phyloP scores from a whole-genome alignment of 371 early-diverging fungal species.

The Rhizopus delemar region DNA sequence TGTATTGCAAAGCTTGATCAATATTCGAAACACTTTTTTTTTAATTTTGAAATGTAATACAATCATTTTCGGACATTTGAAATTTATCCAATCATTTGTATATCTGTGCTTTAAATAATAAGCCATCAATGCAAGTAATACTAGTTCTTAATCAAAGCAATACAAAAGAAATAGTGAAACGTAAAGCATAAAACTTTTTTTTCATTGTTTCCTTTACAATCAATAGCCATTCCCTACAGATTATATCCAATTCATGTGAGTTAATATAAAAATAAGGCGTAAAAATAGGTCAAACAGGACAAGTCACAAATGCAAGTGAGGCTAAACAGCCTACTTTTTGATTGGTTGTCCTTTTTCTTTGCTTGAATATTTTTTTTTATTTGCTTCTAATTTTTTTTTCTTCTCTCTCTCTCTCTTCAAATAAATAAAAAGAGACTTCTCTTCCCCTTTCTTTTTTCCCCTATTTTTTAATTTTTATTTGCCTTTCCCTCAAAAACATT shows the following conservation, averaged over 20 bases:
- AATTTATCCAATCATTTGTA: conserved; percentile 17
- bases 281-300: neutral
- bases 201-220: neutral
- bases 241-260: too few relatives aligned
- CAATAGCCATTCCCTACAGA: neutral
- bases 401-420: conserved; percentile 1
- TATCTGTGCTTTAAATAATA: conserved; percentile 24
- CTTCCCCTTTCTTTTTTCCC: neutral
- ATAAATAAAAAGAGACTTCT: too few relatives aligned
- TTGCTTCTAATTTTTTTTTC: conserved; percentile 9
- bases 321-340: conserved; percentile 3
- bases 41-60: too few relatives aligned
- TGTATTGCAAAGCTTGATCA: too few relatives aligned
- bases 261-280: too few relatives aligned
- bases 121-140: conserved; percentile 25
- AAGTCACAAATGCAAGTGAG: conserved; percentile 6
- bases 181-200: neutral
- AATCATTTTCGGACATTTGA: conserved; percentile 12
- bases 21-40: too few relatives aligned
- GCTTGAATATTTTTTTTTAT: conserved; percentile 15
- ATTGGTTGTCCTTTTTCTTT: conserved; percentile 28
- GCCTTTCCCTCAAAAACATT: neutral
- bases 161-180: neutral
- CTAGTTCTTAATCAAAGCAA: neutral
- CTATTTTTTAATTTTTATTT: neutral